Evolutionary conservation across 2,329 filamentous ascomycete species (phyloP), one percentile per base, ranked within the genome.

Genomic region (Microsporum audouinii): DNA sequence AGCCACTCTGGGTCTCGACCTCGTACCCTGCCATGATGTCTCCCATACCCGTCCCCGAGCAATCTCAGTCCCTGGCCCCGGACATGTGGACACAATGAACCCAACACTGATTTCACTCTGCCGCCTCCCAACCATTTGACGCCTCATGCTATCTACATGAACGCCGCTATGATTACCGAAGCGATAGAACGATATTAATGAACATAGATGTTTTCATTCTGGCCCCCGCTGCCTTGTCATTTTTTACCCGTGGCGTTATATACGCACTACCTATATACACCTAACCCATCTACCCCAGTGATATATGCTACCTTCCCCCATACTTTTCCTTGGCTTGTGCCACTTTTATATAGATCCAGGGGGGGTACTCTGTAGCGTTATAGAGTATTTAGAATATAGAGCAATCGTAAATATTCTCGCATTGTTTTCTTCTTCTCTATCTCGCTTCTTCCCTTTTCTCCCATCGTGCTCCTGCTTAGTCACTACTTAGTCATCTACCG

Each of bases 1-100:
- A 63, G 5, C 58, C 62, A 2, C 57, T 63, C 17, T 63, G 62
- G 62, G 58, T 63, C 27, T 58, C 62, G 5, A 47, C 57, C 12
- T 33, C 60, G 41, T 62, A 58, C 14, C 60, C 62, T 38, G 23
- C 57, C 29, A 49, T 49, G 45, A 49, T 49, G 45, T 49, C 45
- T 14, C 45, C 45, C 45, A 31, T 49, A 27, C 27, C 45, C 8
- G 12, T 49, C 45, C 7, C 45, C 10, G 45, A 49, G 8, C 45
- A 29, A 49, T 23, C 39, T 43, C 39, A 49, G 27, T 7, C 38
- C 3, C 8, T 39, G 38, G 14, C 38, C 8, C 38, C 38, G 3
- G 38, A 39, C 14, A 29, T 55, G 14, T 55, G 49, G 49, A 55
- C 49, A 6, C 49, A 34, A 14, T 55, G 31, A 55, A 17, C 17